Percentiles rank a stretch among this genome's conserved stretches.
Evolutionary conservation across 1,284 basidiomycete genomes (phyloP).

Genomic region (Entoloma clypeatum): DNA sequence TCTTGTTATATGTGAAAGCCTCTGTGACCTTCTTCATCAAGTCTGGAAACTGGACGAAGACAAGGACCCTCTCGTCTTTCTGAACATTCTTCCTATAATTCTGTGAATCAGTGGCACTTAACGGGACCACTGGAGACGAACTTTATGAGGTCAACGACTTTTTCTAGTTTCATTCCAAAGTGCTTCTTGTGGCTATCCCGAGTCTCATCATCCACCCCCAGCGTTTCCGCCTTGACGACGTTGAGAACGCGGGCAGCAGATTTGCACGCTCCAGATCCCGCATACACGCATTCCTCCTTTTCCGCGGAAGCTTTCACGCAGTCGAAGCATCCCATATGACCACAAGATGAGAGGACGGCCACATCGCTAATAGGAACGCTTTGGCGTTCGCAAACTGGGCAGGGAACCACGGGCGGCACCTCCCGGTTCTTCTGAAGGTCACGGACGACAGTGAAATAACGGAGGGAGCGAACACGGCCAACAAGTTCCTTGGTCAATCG

Average conservation of each 20-base stretch:
- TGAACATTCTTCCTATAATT: conserved; percentile 58
- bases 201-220: conserved; percentile 80
- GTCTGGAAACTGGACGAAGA: conserved; percentile 95
- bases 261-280: conserved; percentile 62
- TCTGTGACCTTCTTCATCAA: conserved; percentile 88
- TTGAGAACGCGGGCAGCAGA: conserved; percentile 73
- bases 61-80: conserved; percentile 75
- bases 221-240: conserved; percentile 76
- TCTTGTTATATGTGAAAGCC: conserved; percentile 68
- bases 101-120: conserved; percentile 2
- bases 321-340: conserved; percentile 76
- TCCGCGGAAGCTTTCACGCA: conserved; percentile 74
- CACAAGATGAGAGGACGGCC: conserved; percentile 86
- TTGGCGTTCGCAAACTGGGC: conserved; percentile 56
- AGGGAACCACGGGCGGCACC: conserved; percentile 52
- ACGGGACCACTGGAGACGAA: conserved; percentile 34
- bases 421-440: conserved; percentile 77
- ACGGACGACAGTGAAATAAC: conserved; percentile 88
- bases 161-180: conserved; percentile 87
- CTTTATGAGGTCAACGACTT: conserved; percentile 80
- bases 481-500: conserved; percentile 83
- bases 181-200: conserved; percentile 72
- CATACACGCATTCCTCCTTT: conserved; percentile 79
- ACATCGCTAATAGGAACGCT: conserved; percentile 64
- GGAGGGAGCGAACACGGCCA: conserved; percentile 81